Percentiles rank a stretch among this genome's conserved stretches.
Evolutionary conservation across 2,329 filamentous ascomycete genomes (phyloP).

Genomic region (Periconia sp.): DNA sequence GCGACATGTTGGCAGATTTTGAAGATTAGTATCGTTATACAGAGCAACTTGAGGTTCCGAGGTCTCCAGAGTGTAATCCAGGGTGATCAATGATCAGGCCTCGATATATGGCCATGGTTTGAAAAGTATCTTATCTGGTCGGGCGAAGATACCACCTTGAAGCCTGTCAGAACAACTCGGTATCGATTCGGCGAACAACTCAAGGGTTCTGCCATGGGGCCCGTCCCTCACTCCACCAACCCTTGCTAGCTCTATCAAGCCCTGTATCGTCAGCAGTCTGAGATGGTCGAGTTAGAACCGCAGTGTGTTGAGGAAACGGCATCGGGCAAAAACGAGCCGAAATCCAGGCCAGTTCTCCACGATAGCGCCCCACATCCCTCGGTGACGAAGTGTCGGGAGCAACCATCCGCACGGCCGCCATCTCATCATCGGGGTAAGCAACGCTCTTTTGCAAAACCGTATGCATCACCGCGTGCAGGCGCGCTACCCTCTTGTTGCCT

Average conservation of each 20-base stretch:
- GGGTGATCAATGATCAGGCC: neutral
- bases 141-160: neutral
- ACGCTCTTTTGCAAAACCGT: neutral
- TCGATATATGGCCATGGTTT: neutral
- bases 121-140: neutral
- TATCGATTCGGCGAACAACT: neutral
- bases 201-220: neutral
- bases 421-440: neutral
- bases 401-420: neutral
- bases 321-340: neutral
- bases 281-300: neutral
- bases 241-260: neutral
- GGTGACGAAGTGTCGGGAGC: neutral
- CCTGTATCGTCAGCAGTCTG: neutral
- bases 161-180: neutral
- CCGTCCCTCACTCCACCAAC: neutral
- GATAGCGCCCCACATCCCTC: neutral
- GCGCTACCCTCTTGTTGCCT: neutral
- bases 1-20: constrained; percentile 7
- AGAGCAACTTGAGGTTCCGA: neutral
- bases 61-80: neutral
- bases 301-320: neutral
- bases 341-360: neutral
- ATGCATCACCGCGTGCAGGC: neutral
- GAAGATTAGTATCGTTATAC: neutral